Evolutionary conservation across 768 basidiomycete genomes (phyloP).

Genomic region (Boletales sp.): DNA sequence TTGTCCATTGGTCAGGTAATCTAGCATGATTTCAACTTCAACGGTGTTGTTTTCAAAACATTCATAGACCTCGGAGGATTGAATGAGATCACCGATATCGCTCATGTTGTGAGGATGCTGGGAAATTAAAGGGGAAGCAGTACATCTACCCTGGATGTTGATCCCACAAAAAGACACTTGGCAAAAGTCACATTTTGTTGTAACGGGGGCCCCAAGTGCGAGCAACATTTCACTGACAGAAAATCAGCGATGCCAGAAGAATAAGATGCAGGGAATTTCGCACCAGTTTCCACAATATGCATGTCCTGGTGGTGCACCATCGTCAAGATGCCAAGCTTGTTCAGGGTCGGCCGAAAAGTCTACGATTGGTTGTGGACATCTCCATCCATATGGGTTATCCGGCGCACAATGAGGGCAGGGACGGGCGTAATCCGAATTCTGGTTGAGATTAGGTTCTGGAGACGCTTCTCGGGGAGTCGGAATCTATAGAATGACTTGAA

Average conservation of each 20-base stretch:
- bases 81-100: slow-evolving; percentile 72
- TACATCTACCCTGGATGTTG: slow-evolving; percentile 69
- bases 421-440: slow-evolving; percentile 60
- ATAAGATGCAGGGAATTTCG: slow-evolving; percentile 12
- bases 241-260: not conserved
- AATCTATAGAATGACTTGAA: slow-evolving; percentile 43
- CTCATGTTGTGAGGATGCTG: slow-evolving; percentile 70
- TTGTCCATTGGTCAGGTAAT: slow-evolving; percentile 64
- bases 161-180: slow-evolving; percentile 82
- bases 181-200: slow-evolving; percentile 83
- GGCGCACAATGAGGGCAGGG: slow-evolving; percentile 78
- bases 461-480: slow-evolving; percentile 73
- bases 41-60: slow-evolving; percentile 74
- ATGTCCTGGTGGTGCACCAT: slow-evolving; percentile 78
- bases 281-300: slow-evolving; percentile 81
- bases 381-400: slow-evolving; percentile 74
- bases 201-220: slow-evolving; percentile 66
- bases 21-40: slow-evolving; percentile 82
- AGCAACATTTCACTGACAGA: slow-evolving; percentile 65
- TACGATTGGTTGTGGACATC: slow-evolving; percentile 74
- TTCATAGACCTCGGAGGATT: slow-evolving; percentile 73
- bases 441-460: slow-evolving; percentile 69
- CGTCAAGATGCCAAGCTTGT: slow-evolving; percentile 72
- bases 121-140: slow-evolving; percentile 49
- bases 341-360: slow-evolving; percentile 69